These are phyloP conservation scores for Viola pubescens DNA, from an alignment of 441 rosid species.

Conservation along the genomic window DNA sequence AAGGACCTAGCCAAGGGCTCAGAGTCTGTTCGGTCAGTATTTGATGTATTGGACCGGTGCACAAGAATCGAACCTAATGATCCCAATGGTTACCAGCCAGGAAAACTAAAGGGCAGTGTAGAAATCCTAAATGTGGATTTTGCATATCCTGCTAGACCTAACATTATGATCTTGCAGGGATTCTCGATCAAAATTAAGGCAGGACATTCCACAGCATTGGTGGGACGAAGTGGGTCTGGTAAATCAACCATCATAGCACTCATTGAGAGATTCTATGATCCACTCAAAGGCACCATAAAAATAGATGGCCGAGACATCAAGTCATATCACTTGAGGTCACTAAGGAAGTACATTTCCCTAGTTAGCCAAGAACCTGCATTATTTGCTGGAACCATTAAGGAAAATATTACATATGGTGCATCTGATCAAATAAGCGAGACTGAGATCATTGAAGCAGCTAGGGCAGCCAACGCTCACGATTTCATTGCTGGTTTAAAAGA, in stretches of 20 bases:
- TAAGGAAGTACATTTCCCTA: conserved; percentile 15
- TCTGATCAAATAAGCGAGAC: background rate
- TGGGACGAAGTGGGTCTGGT: conserved; percentile 26
- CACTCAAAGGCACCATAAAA: conserved; percentile 10
- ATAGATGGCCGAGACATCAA: conserved; percentile 16
- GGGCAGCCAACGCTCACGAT: conserved; percentile 1
- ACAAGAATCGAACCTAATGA: conserved; percentile 17
- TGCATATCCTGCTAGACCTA: conserved; percentile 19
- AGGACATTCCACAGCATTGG: conserved; percentile 16
- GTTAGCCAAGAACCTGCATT: conserved; percentile 13
- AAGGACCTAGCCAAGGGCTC: conserved; percentile 21
- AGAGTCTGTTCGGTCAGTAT: conserved; percentile 13
- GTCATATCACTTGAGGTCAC: conserved; percentile 12
- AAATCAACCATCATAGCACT: conserved; percentile 23
- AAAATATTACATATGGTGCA: conserved; percentile 19
- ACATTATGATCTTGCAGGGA: conserved; percentile 15
- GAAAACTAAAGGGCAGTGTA: conserved; percentile 15
- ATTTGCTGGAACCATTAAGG: conserved; percentile 17
- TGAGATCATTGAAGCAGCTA: conserved; percentile 10
- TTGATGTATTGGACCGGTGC: conserved; percentile 8
- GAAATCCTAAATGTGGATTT: conserved; percentile 16
- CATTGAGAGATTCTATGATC: conserved; percentile 26
- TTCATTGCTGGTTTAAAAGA: conserved; percentile 9
- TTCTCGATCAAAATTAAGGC: conserved; percentile 15
- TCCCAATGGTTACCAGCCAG: conserved; percentile 1